These are phyloP conservation scores for Malassezia furfur DNA, from an alignment of 1,284 basidiomycete genomes.

Conservation along the genomic window DNA sequence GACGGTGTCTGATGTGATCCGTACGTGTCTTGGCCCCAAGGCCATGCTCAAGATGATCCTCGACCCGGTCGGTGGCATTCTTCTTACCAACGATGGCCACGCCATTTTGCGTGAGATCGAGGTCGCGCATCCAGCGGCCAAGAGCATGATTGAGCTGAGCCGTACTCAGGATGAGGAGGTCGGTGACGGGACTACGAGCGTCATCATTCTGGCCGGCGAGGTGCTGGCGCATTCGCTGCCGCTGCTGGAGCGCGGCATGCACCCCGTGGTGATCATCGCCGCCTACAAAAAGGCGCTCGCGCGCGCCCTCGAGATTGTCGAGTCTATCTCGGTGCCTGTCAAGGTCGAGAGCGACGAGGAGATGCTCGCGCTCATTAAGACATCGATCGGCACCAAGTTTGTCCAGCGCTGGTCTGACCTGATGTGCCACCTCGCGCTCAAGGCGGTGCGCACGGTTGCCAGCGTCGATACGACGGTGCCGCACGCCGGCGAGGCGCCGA, in stretches of 20 bases:
- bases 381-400: conserved; percentile 98
- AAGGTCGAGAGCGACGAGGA: conserved; percentile 74
- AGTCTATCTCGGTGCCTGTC: conserved; percentile 78
- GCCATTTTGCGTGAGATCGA: conserved; percentile 96
- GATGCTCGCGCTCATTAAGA: conserved; percentile 96
- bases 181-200: conserved; percentile 92
- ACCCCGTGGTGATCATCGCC: conserved; percentile 96
- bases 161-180: conserved; percentile 97
- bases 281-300: conserved; percentile 93
- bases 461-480: conserved; percentile 49
- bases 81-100: conserved; percentile 88
- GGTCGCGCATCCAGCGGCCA: conserved; percentile 93
- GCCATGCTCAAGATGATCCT: conserved; percentile 99
- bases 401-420: conserved; percentile 90
- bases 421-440: conserved; percentile 88
- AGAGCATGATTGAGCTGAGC: conserved; percentile 98
- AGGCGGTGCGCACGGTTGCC: conserved; percentile 77
- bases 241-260: conserved; percentile 87
- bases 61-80: conserved; percentile 54
- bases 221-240: conserved; percentile 90
- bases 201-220: conserved; percentile 96
- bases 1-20: conserved; percentile 97
- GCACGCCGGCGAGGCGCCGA: conserved; percentile 22
- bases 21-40: conserved; percentile 92
- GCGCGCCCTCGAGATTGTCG: conserved; percentile 77